Percentiles rank a stretch among this genome's conserved stretches.
phyloP scores from a whole-genome alignment of 2,329 filamentous ascomycete genomes.

The Penicillium brevicompactum region DNA sequence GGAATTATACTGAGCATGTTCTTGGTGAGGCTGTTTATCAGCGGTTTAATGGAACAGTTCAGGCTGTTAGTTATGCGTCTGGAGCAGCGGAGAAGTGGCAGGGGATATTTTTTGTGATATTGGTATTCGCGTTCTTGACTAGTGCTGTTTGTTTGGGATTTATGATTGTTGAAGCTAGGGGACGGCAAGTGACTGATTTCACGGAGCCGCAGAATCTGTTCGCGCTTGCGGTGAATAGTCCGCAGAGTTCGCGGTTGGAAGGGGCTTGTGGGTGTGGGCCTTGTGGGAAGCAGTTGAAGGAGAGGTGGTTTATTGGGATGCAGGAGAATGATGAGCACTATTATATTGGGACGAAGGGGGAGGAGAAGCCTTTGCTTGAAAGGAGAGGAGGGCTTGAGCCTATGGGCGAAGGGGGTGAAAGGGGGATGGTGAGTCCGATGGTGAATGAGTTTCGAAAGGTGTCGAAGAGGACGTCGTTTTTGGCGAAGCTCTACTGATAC shows the following conservation, averaged over 20 bases:
- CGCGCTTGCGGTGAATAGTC: slow-evolving; percentile 68
- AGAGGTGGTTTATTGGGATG: slow-evolving; percentile 48
- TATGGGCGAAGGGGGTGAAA: slow-evolving; percentile 14
- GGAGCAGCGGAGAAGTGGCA: slow-evolving; percentile 65
- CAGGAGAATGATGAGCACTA: slow-evolving; percentile 56
- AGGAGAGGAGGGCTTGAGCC: slow-evolving; percentile 1
- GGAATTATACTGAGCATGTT: slow-evolving; percentile 46
- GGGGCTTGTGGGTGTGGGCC: slow-evolving; percentile 62
- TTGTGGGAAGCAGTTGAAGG: slow-evolving; percentile 50
- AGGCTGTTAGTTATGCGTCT: slow-evolving; percentile 70
- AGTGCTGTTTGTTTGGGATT: slow-evolving; percentile 69
- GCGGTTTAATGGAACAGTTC: slow-evolving; percentile 65
- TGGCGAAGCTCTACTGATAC: slow-evolving; percentile 29
- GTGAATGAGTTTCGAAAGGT: slow-evolving; percentile 38
- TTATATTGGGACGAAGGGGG: slow-evolving; percentile 46
- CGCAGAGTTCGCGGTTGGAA: slow-evolving; percentile 53
- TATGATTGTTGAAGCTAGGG: slow-evolving; percentile 56
- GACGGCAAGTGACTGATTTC: slow-evolving; percentile 73
- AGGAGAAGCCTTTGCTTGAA: slow-evolving; percentile 17
- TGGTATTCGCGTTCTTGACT: slow-evolving; percentile 66
- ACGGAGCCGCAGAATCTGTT: slow-evolving; percentile 78
- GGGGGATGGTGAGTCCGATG: slow-evolving; percentile 31
- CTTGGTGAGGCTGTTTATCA: slow-evolving; percentile 55
- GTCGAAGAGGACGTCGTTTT: slow-evolving; percentile 28
- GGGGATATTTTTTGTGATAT: slow-evolving; percentile 66